These are phyloP conservation scores for Eurotiales sp. DNA, from an alignment of 2,329 filamentous ascomycete genomes.

Conservation along the genomic window DNA sequence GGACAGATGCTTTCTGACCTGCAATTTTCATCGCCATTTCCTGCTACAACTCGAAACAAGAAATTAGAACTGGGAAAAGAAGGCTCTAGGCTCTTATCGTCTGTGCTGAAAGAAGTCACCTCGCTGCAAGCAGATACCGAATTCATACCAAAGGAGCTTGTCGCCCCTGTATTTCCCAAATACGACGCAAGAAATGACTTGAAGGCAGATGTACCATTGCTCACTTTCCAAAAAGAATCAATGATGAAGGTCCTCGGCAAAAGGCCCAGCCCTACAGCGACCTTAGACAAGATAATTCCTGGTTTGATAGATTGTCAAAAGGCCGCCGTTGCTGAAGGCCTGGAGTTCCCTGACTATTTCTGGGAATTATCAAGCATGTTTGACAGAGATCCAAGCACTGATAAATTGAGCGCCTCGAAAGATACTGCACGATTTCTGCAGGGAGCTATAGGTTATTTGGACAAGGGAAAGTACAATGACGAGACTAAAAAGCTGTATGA, in stretches of 20 bases:
- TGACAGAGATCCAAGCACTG: conserved; percentile 16
- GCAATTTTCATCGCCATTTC: background rate
- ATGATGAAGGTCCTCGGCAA: background rate
- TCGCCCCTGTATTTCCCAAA: conserved; percentile 20
- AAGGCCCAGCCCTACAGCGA: background rate
- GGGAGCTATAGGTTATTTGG: conserved; percentile 22
- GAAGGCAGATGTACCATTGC: conserved; percentile 3
- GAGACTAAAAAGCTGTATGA: conserved; percentile 20
- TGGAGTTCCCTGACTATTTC: conserved; percentile 39
- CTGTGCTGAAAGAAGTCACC: conserved; percentile 21
- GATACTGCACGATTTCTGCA: conserved; percentile 25
- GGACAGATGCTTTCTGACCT: conserved; percentile 21
- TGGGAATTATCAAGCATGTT: conserved; percentile 24
- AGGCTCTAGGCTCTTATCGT: conserved; percentile 28
- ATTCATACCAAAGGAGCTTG: background rate
- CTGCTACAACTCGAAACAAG: conserved; percentile 22
- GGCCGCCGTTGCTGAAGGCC: conserved; percentile 40
- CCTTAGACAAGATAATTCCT: conserved; percentile 19
- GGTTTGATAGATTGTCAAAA: conserved; percentile 22
- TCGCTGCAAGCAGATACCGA: conserved; percentile 6
- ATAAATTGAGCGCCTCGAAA: conserved; percentile 25
- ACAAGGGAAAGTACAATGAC: conserved; percentile 21
- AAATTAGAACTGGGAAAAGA: conserved; percentile 33
- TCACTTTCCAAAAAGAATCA: background rate
- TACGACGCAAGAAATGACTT: background rate